Percentiles rank a stretch among this genome's conserved stretches.
These are phyloP conservation scores for Aspergillus sp. DNA, from an alignment of 2,329 filamentous ascomycete genomes.

Conservation along the genomic window DNA sequence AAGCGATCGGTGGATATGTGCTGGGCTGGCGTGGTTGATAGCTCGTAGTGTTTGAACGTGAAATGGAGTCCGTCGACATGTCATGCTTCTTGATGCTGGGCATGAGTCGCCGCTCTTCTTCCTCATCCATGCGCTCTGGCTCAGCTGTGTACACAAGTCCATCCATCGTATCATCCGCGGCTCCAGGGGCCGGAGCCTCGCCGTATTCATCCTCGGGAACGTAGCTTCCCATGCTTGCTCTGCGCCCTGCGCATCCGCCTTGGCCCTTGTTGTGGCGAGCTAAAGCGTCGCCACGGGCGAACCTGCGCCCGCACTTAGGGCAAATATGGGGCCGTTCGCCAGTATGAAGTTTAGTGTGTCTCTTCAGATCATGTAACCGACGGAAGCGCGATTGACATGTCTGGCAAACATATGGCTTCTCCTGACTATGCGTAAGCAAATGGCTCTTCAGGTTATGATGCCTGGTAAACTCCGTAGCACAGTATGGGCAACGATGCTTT, in stretches of 20 bases:
- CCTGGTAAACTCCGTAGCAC: conserved; percentile 92
- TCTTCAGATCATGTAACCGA: conserved; percentile 89
- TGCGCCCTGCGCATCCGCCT: conserved; percentile 88
- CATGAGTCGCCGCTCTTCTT: conserved; percentile 55
- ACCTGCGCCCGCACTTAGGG: conserved; percentile 89
- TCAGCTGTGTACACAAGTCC: conserved; percentile 59
- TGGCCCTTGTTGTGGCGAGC: conserved; percentile 94
- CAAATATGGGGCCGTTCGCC: conserved; percentile 95
- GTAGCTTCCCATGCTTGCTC: conserved; percentile 82
- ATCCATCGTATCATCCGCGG: conserved; percentile 62
- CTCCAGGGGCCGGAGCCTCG: conserved; percentile 45
- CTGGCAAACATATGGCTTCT: conserved; percentile 93
- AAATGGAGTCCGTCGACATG: conserved; percentile 54
- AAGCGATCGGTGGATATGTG: conserved; percentile 75
- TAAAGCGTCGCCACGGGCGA: conserved; percentile 91
- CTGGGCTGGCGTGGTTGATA: conserved; percentile 67
- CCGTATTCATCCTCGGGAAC: conserved; percentile 72
- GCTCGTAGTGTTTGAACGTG: conserved; percentile 42
- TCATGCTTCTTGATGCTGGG: conserved; percentile 76
- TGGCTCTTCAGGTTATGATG: conserved; percentile 98
- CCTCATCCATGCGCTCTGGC: conserved; percentile 52
- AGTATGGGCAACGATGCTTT: conserved; percentile 96
- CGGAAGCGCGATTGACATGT: conserved; percentile 93
- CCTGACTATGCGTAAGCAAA: conserved; percentile 94
- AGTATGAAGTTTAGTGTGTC: conserved; percentile 94